Conservation (phyloP, 495 filamentous ascomycete species). For the Xylaria sp. region DNA sequence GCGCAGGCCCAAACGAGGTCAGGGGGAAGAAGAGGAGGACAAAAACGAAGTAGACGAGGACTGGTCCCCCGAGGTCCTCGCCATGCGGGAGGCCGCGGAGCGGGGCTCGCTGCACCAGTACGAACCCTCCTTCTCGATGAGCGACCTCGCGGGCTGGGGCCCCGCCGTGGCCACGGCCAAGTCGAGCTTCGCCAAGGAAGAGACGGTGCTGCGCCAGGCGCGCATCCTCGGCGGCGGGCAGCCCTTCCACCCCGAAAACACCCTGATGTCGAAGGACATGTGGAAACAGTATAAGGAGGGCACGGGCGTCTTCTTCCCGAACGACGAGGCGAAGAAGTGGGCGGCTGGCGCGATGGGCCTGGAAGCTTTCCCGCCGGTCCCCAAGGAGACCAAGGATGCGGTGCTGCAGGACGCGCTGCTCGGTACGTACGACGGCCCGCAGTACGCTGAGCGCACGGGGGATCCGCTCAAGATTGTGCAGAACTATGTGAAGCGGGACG, state of each 20-base stretch:
- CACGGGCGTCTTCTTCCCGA: slow-evolving; percentile 32
- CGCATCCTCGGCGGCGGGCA: slow-evolving; percentile 36
- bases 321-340: slow-evolving; percentile 27
- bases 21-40: neutral
- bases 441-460: slow-evolving; percentile 37
- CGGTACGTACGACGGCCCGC: slow-evolving; percentile 49
- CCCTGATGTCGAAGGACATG: neutral
- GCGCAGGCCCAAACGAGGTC: neutral
- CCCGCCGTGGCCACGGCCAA: slow-evolving; percentile 26
- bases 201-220: slow-evolving; percentile 37
- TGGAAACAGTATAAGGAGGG: slow-evolving; percentile 13
- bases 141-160: slow-evolving; percentile 34
- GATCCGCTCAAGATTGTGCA: slow-evolving; percentile 43
- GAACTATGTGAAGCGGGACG: slow-evolving; percentile 46
- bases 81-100: slow-evolving; percentile 30
- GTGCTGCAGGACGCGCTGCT: slow-evolving; percentile 49
- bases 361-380: slow-evolving; percentile 28
- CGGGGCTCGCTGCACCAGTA: slow-evolving; percentile 25
- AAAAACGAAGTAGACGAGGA: neutral
- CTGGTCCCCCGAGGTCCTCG: slow-evolving; percentile 11
- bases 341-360: slow-evolving; percentile 23
- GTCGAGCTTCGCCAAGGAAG: slow-evolving; percentile 29
- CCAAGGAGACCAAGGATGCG: slow-evolving; percentile 41
- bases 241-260: slow-evolving; percentile 27
- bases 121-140: slow-evolving; percentile 31